A percentile compares a stretch with the other conserved stretches of the same genome.
Evolutionary conservation across 75 land plant species (phyloP).

Genomic region (Sequoiadendron giganteum): DNA sequence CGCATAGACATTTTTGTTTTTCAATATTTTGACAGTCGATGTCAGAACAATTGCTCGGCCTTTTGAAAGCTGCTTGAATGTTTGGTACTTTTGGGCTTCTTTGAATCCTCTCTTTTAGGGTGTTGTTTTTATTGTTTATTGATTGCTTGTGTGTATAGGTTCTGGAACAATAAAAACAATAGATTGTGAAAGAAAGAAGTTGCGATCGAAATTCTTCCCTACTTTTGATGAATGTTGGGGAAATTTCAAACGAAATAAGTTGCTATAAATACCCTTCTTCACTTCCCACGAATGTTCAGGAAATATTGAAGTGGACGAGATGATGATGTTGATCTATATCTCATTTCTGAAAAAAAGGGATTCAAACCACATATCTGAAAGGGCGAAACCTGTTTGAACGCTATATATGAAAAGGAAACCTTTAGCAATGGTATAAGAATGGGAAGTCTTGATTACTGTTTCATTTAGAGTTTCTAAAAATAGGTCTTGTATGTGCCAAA

Average conservation of each 20-base stretch:
- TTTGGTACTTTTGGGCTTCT: neutral
- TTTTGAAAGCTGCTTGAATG: neutral
- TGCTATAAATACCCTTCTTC: too few relatives aligned
- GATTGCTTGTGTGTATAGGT: neutral
- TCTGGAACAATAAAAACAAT: neutral
- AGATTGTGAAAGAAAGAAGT: neutral
- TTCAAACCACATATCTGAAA: neutral
- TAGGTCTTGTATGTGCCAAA: neutral
- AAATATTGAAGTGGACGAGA: neutral
- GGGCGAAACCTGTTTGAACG: neutral
- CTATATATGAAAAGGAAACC: neutral
- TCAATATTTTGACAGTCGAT: neutral
- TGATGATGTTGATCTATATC: neutral
- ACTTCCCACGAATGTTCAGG: neutral
- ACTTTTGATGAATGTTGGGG: neutral
- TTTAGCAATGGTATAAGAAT: slow-evolving; percentile 24
- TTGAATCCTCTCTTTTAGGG: neutral
- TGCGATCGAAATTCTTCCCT: neutral
- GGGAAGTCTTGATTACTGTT: slow-evolving; percentile 37
- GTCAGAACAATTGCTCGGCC: neutral
- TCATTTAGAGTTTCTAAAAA: slow-evolving; percentile 12
- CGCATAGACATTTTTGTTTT: neutral
- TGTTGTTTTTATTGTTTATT: neutral
- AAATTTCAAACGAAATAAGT: neutral
- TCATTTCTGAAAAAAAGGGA: neutral